A percentile compares a stretch with the other conserved stretches of the same genome.
phyloP scores from a whole-genome alignment of 257 asterid genomes.

The Scutellaria barbata region DNA sequence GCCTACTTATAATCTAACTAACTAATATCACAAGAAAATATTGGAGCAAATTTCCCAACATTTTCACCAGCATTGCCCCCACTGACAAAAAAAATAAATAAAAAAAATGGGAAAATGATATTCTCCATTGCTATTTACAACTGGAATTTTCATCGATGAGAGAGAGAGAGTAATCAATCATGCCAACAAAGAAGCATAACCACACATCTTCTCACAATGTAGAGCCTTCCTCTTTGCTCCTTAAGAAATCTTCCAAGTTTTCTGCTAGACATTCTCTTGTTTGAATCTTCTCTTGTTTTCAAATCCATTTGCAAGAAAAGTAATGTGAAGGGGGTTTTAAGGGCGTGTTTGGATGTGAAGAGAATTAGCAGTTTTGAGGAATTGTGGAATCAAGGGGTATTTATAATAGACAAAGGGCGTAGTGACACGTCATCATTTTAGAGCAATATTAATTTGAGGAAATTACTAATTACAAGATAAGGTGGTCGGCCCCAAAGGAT shows the following conservation, averaged over 20 bases:
- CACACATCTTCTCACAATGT: conserved; percentile 75
- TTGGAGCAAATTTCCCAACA: too few species aligned
- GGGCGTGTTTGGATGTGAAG: conserved; percentile 18
- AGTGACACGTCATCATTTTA: conserved; percentile 36
- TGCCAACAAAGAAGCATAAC: conserved; percentile 87
- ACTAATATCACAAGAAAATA: not conserved
- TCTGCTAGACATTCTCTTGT: conserved; percentile 57
- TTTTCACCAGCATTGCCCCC: too few species aligned
- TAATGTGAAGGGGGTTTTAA: not conserved
- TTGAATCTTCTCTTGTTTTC: conserved; percentile 35
- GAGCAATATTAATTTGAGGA: conserved; percentile 15
- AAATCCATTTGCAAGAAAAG: conserved; percentile 14
- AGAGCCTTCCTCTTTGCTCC: conserved; percentile 72
- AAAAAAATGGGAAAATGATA: too few species aligned
- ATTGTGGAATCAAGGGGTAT: not conserved
- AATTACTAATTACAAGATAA: conserved; percentile 34
- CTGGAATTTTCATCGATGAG: too few species aligned
- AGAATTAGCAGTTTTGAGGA: not conserved
- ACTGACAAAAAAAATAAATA: too few species aligned
- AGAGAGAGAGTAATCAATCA: conserved; percentile 37
- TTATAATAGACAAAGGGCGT: conserved; percentile 19
- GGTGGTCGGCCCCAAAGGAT: conserved; percentile 45
- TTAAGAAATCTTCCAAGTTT: conserved; percentile 61
- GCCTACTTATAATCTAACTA: not conserved
- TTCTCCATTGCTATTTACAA: too few species aligned